Base-by-base conservation (phyloP, 257 asterid species). In the Ligustrum vulgare region DNA sequence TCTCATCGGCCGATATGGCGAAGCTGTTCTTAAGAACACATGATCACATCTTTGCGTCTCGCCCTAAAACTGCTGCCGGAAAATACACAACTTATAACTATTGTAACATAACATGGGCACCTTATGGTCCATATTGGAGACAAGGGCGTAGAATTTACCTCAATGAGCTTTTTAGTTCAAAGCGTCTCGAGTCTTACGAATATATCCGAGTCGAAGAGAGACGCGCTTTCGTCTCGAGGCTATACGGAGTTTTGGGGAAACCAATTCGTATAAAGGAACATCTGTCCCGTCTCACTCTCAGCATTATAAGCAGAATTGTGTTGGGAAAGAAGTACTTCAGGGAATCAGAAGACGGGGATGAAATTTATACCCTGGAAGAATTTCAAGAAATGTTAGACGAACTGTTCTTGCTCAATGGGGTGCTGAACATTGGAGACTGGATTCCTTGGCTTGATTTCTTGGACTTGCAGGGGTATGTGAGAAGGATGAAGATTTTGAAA, bases 291-390 rank as follows among this genome's bases (percentile, higher is more conserved):
- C 60, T 82, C 70, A 87, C 87, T 78, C 32, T 85, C 15, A 82
- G 81, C 71, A 84, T 84, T 68, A 87, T 87, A 35, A 82, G 91
- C 73, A 72, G 87, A 0, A 85, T 87, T 87, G 86, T 87, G 0
- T 12, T 83, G 25, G 84, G 86, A 20, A 79, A 77, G 75, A 54
- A 77, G 65, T 81, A 81, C 31, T 2, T 72, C 6, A 86, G 79
- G 16, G 75, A 49, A 10, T 65, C n/a, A 0, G 22, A 33, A 33
- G 4, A 25, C 0, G 33, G 65, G 5, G 76, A 73, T 76, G 67
- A 58, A 22, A 49, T 79, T 3, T 85, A 83, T 0, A 72, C 87
- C 34, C 86, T 84, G 2, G 83, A 76, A 3, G 89, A 87, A 80
- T 32, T n/a, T n/a, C n/a, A n/a, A n/a, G n/a, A n/a, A n/a, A n/a